A percentile compares a stretch with the other conserved stretches of the same genome.
Conservation (phyloP, 306 rosid species). For the Mimosa pudica region DNA sequence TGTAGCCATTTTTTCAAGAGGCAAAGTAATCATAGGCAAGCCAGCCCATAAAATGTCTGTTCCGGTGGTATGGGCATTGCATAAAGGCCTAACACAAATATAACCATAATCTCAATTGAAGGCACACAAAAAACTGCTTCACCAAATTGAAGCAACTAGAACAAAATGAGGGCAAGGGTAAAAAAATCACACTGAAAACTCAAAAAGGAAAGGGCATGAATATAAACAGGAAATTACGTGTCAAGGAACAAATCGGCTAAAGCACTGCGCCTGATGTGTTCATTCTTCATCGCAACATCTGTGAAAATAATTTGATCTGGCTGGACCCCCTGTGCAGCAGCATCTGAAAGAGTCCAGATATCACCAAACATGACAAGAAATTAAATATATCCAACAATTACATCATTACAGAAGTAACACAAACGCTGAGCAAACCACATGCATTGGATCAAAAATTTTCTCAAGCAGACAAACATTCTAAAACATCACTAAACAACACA, state of each 20-base stretch:
- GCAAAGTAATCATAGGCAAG: conserved; percentile 92
- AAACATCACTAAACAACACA: conserved; percentile 38
- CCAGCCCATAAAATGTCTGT: conserved; percentile 99
- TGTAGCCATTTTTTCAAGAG: conserved; percentile 98
- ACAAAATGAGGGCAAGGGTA: too few relatives aligned
- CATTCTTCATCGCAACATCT: conserved; percentile 94
- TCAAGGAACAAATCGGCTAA: conserved; percentile 95
- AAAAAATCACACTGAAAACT: not conserved
- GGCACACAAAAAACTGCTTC: not conserved
- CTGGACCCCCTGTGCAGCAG: conserved; percentile 84
- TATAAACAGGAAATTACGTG: conserved; percentile 53
- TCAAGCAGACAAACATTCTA: not conserved
- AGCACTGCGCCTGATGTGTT: conserved; percentile 92
- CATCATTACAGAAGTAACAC: not conserved
- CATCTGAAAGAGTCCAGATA: conserved; percentile 59
- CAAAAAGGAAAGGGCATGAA: not conserved
- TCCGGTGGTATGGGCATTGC: conserved; percentile 99
- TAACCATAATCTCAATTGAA: not conserved
- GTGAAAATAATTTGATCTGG: conserved; percentile 95
- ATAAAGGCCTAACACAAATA: conserved; percentile 72
- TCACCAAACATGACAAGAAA: conserved; percentile 13
- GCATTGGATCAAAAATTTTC: not conserved
- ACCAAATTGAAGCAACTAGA: conserved; percentile 9
- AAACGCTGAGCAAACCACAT: not conserved
- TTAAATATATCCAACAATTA: not conserved